Base-by-base conservation (phyloP, 371 early-diverging fungal genomes). In the Smittium culicis region DNA sequence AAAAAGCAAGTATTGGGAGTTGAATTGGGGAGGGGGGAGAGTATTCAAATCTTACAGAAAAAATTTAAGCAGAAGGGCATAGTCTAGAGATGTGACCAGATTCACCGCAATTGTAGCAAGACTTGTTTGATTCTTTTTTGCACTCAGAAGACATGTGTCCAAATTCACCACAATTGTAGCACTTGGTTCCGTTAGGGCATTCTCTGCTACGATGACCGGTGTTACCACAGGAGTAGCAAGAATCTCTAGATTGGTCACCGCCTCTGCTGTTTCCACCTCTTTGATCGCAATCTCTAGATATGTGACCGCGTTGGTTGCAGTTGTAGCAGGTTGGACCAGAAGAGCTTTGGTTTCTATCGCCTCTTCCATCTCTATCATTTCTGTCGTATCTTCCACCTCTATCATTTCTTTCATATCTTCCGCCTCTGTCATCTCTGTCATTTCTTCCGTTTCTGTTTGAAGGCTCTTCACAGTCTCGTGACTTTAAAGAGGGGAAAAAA, bases 91-190 rank as follows among this genome's bases (percentile, higher is more conserved):
- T 79, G 70, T 88, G 88, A 34, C 86, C 88, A 32, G 70, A 57
- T 72, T 85, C 72, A 63, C 78, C 77, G 72, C 90, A 90, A 70
- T 86, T 86, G 80, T 83, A 84, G 79, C 89, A 88, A 29, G 71
- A 35, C 33, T 75, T 67, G 35, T 45, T 25, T 35, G 65, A 34
- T 20, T 35, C 63, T 16, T 11, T 20, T 17, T 32, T 31, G 64
- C 72, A 71, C 27, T 55, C 67, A 29, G 28, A 34, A 60, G 45
- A 32, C 2, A 63, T 29, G 45, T 70, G 67, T 25, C 72, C 70
- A 32, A 30, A 35, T 8, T 34, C 27, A 35, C 70, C 73, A 57
- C 68, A 70, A 67, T 65, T 67, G 67, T 69, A 69, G 45, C 62
- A 66, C n/a, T 66, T 60, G 2, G 62, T 31, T 29, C 70, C 73